Evolutionary conservation across 768 basidiomycete species (phyloP).

Genomic region (Leccinum arenicola): DNA sequence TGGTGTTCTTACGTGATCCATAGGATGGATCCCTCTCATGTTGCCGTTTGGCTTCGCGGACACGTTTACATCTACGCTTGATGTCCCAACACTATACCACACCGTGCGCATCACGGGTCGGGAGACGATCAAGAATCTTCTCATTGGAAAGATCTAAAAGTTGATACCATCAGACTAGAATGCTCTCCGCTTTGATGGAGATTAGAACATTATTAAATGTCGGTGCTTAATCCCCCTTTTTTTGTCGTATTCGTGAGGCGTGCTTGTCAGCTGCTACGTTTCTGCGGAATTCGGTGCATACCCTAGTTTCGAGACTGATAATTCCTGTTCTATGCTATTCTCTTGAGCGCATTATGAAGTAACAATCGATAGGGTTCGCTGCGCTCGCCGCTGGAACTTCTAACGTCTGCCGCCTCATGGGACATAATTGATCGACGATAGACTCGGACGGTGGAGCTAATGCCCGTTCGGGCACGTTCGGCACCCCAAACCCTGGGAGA

Average conservation of each 20-base stretch:
- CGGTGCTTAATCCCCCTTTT: neutral
- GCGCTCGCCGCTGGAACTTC: neutral
- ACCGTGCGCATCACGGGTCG: slow-evolving; percentile 75
- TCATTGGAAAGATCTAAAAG: slow-evolving; percentile 79
- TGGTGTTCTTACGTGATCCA: neutral
- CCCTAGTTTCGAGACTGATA: neutral
- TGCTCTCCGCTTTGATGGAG: neutral
- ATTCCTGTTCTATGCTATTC: neutral
- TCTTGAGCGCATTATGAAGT: neutral
- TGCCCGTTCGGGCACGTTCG: neutral
- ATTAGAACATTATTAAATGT: slow-evolving; percentile 1
- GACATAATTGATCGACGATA: neutral
- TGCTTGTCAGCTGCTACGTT: neutral
- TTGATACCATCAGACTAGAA: neutral
- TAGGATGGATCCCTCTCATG: slow-evolving; percentile 98
- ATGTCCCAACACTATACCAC: slow-evolving; percentile 76
- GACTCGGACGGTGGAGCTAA: neutral
- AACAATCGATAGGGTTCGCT: neutral
- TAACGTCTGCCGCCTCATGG: slow-evolving; percentile 2
- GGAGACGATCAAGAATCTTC: slow-evolving; percentile 79
- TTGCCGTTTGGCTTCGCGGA: slow-evolving; percentile 92
- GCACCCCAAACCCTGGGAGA: slow-evolving; percentile 4
- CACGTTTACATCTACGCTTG: slow-evolving; percentile 82
- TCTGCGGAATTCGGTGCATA: neutral
- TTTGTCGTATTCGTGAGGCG: neutral